Conservation (phyloP, 805 yeast genomes). For the Tanozyma kutaoensis region DNA sequence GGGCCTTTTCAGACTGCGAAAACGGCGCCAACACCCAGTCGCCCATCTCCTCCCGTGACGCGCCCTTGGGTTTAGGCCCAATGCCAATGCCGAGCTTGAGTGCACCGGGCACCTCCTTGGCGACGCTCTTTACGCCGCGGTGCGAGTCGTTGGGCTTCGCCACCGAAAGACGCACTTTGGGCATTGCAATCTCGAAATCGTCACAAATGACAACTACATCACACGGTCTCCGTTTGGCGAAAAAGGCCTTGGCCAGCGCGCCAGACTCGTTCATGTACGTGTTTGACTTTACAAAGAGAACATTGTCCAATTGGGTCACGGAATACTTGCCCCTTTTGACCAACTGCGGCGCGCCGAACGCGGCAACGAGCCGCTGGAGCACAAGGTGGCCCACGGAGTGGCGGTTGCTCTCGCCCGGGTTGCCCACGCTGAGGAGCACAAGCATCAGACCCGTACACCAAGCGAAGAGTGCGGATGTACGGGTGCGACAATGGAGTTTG, state of each 20-base stretch:
- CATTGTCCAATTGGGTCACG: conserved; percentile 8
- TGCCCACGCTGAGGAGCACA: conserved; percentile 21
- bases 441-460: background rate
- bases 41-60: conserved; percentile 20
- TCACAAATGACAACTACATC: conserved; percentile 18
- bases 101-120: too few species aligned
- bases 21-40: conserved; percentile 32
- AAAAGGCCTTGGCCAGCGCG: conserved; percentile 12
- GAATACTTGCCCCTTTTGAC: conserved; percentile 17
- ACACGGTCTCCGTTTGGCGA: conserved; percentile 8
- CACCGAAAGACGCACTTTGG: conserved; percentile 14
- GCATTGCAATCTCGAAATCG: conserved; percentile 23
- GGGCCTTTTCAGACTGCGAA: too few species aligned
- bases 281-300: conserved; percentile 22
- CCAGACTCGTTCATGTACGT: conserved; percentile 27
- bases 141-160: conserved; percentile 24
- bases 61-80: conserved; percentile 26
- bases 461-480: background rate
- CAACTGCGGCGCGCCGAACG: conserved; percentile 15
- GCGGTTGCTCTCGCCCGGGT: conserved; percentile 25
- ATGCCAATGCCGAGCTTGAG: conserved; percentile 26
- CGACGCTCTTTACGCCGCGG: conserved; percentile 21
- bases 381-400: conserved; percentile 27
- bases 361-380: conserved; percentile 12
- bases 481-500: conserved; percentile 1